phyloP scores from a whole-genome alignment of 306 rosid species.

The Vigna trinervia region DNA sequence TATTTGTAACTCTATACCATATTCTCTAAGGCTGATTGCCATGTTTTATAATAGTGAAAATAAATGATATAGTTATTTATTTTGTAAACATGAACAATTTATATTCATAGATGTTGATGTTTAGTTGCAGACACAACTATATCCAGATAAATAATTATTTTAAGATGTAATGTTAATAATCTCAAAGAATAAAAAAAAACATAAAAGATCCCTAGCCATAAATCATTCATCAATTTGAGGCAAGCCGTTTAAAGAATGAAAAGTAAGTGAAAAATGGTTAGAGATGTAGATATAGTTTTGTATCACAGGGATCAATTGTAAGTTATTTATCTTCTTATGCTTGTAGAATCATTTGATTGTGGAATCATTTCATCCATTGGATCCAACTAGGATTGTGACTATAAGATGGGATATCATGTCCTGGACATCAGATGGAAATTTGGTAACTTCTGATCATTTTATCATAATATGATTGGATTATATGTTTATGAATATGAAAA shows the following conservation, averaged over 20 bases:
- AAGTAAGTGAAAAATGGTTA: constrained; percentile 37
- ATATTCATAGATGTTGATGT: constrained; percentile 27
- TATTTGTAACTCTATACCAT: constrained; percentile 42
- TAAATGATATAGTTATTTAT: constrained; percentile 42
- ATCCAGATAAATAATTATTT: neutral
- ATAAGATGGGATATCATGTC: constrained; percentile 77
- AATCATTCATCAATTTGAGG: constrained; percentile 22
- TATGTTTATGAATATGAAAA: neutral
- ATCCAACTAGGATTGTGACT: constrained; percentile 71
- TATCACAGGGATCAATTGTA: constrained; percentile 6
- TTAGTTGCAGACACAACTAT: constrained; percentile 7
- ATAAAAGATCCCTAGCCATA: neutral
- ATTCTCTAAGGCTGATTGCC: constrained; percentile 1
- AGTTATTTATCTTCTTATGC: constrained; percentile 36
- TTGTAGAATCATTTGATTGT: constrained; percentile 58
- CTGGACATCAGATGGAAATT: constrained; percentile 73
- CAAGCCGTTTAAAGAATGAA: constrained; percentile 35
- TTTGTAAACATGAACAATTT: constrained; percentile 3
- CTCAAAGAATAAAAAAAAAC: neutral
- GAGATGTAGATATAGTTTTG: neutral
- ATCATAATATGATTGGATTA: neutral
- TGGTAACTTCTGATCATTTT: constrained; percentile 47
- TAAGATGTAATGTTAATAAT: neutral
- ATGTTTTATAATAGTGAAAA: constrained; percentile 37
- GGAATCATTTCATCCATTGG: constrained; percentile 50